Conservation (phyloP, 2,329 filamentous ascomycete genomes). For the Myotisia sp. region DNA sequence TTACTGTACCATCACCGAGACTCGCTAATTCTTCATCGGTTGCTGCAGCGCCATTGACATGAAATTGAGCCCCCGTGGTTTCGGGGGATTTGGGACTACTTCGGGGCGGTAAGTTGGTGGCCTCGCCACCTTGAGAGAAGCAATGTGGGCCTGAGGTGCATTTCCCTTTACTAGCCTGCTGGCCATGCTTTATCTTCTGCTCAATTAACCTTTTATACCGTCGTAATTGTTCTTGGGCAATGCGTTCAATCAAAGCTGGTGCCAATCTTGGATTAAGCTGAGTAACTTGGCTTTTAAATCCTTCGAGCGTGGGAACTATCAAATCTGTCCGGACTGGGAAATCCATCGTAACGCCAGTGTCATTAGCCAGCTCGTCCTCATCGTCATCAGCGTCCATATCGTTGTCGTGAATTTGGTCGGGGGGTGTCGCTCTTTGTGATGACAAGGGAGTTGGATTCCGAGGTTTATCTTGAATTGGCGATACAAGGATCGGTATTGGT, state of each 20-base stretch:
- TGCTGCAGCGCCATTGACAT: slow-evolving; percentile 40
- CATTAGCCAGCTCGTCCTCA: slow-evolving; percentile 42
- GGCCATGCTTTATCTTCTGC: slow-evolving; percentile 54
- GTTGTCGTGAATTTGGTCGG: slow-evolving; percentile 20
- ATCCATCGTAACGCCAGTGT: slow-evolving; percentile 48
- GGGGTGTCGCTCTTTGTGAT: slow-evolving; percentile 20
- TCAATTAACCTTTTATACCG: slow-evolving; percentile 67
- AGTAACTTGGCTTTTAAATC: slow-evolving; percentile 61
- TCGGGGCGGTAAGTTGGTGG: slow-evolving; percentile 46
- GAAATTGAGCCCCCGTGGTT: slow-evolving; percentile 39
- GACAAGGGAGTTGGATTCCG: slow-evolving; percentile 8
- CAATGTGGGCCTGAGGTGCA: slow-evolving; percentile 53
- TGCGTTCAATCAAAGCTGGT: slow-evolving; percentile 59
- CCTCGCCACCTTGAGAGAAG: slow-evolving; percentile 51
- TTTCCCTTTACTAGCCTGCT: slow-evolving; percentile 39
- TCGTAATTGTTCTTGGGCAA: slow-evolving; percentile 64
- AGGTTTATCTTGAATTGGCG: slow-evolving; percentile 28
- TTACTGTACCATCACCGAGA: slow-evolving; percentile 53
- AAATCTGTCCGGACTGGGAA: slow-evolving; percentile 48
- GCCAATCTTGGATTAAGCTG: slow-evolving; percentile 59
- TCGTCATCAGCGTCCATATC: slow-evolving; percentile 48
- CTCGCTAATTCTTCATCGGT: slow-evolving; percentile 54
- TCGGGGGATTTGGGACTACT: slow-evolving; percentile 42
- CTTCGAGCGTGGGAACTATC: slow-evolving; percentile 57
- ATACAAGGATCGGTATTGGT: slow-evolving; percentile 42